Percentiles rank a stretch among this genome's conserved stretches.
Conservation (phyloP, 2,329 filamentous ascomycete genomes). For the Cadophora luteo-olivacea region DNA sequence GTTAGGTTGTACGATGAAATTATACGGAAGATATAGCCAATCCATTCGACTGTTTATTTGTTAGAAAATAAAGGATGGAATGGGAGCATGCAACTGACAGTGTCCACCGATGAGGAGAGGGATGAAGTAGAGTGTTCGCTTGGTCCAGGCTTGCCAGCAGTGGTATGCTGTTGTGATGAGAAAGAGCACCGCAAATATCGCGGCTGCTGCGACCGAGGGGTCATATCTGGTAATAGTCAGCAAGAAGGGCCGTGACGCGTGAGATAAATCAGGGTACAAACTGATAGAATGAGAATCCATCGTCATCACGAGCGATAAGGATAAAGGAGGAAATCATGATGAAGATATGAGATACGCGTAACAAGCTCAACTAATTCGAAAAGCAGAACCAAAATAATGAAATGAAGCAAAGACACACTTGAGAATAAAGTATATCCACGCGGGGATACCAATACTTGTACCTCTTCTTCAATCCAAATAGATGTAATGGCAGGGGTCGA, state of each 20-base stretch:
- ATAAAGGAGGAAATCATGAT: background rate
- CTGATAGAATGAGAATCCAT: constrained; percentile 41
- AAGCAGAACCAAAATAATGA: too few species aligned
- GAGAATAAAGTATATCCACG: background rate
- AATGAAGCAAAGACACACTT: background rate
- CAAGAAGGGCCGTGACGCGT: background rate
- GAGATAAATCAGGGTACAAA: constrained; percentile 42
- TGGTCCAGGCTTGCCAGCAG: constrained; percentile 41
- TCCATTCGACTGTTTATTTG: constrained; percentile 45
- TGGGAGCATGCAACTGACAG: constrained; percentile 46
- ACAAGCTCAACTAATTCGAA: too few species aligned
- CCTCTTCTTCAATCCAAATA: background rate
- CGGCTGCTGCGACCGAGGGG: constrained; percentile 52
- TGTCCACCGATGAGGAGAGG: constrained; percentile 53
- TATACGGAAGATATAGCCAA: constrained; percentile 45
- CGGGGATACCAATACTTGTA: constrained; percentile 8
- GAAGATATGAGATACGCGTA: too few species aligned
- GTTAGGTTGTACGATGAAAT: constrained; percentile 33
- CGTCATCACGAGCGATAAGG: background rate
- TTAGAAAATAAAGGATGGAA: background rate
- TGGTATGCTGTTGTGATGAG: constrained; percentile 40
- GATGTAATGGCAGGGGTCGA: background rate
- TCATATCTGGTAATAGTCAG: constrained; percentile 47
- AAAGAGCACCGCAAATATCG: constrained; percentile 49
- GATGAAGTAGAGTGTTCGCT: constrained; percentile 49